Base-by-base conservation (phyloP, 306 rosid genomes). In the Morella rubra region DNA sequence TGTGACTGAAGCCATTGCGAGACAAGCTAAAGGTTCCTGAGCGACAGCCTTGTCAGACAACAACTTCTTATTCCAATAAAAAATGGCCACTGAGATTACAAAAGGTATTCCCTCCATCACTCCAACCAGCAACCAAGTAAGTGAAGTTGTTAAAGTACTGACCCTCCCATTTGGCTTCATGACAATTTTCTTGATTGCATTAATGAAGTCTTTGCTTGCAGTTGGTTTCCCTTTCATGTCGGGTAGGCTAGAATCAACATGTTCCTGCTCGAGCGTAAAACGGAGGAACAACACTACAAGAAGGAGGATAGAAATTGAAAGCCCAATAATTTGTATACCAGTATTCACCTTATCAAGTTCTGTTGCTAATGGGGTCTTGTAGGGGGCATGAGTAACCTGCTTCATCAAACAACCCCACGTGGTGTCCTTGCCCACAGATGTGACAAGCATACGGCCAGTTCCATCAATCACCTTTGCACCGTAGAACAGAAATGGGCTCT, bases 391-490 rank as follows among this genome's bases (percentile, higher is more conserved):
- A 5, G 62, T 13, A 1, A 66, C 80, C 55, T 24, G 5, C 8
- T 18, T 77, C 61, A 81, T 53, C 64, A 47, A 24, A 42, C 46
- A 37, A 8, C 77, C 77, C 51, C 51, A 37, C 19, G 19, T 12
- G 6, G 84, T 75, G 62, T 44, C 32, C 41, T 5, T 24, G 18
- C 80, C 76, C 65, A 59, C 58, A 14, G 76, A 47, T 10, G 80
- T 75, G 0, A 80, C 79, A 12, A 75, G 37, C 84, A 75, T 75
- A 6, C 27, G 44, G 42, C 80, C 84, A 8, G 1, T 11, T 16
- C 84, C 80, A 41, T 11, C 27, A n/a, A 27, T 65, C 50, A 80
- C 84, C 41, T 7, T 75, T 10, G 76, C 73, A 62, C 80, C 84
- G 69, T 51, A n/a, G 9, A 50, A 76, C 15, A 80, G 45, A 75